Evolutionary conservation across 345 rosid species (phyloP).

Genomic region (Salix dunnii): DNA sequence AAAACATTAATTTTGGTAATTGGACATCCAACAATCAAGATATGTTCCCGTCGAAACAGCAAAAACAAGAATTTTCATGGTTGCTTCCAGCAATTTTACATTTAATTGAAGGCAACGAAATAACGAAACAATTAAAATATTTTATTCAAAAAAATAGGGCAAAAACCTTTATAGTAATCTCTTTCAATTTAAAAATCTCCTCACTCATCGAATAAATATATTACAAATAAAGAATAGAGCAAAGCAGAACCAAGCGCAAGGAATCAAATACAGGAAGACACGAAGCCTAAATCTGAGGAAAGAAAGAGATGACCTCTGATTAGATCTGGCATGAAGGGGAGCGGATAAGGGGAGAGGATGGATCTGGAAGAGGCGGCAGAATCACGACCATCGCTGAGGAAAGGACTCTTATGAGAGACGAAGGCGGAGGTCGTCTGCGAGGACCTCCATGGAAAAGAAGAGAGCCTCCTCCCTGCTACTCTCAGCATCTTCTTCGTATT

Average conservation of each 20-base stretch:
- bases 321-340: conserved; percentile 31
- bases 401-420: conserved; percentile 29
- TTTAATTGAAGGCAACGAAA: not conserved
- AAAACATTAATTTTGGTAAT: not conserved
- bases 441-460: conserved; percentile 46
- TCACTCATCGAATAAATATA: not conserved
- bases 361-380: conserved; percentile 37
- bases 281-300: not conserved
- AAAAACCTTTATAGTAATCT: not conserved
- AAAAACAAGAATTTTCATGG: not conserved
- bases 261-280: not conserved
- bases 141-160: not conserved
- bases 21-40: not conserved
- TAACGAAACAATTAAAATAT: not conserved
- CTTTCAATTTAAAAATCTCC: not conserved
- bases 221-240: not conserved
- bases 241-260: not conserved
- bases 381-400: conserved; percentile 13
- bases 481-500: conserved; percentile 55
- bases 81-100: not conserved
- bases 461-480: conserved; percentile 68
- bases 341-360: conserved; percentile 18
- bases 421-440: conserved; percentile 37
- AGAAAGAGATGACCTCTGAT: conserved; percentile 47
- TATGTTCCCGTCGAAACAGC: not conserved